These are phyloP conservation scores for Diaporthe citri DNA, from an alignment of 2,329 filamentous ascomycete genomes.

Conservation along the genomic window DNA sequence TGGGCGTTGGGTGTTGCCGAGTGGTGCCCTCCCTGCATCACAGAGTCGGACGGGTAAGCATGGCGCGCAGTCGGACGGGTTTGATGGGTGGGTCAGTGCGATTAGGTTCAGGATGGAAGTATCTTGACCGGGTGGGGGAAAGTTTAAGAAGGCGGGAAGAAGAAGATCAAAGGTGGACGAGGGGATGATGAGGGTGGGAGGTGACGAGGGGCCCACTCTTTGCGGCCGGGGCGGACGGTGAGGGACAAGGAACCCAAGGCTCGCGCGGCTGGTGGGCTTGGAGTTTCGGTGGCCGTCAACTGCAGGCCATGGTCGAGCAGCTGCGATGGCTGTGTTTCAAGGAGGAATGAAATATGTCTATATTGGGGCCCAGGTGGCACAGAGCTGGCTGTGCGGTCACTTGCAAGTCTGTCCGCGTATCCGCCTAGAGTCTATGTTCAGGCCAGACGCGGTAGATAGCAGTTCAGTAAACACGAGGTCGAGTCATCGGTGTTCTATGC, in stretches of 20 bases:
- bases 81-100: background rate
- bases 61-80: background rate
- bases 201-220: constrained; percentile 27
- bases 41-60: constrained; percentile 3
- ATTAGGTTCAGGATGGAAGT: constrained; percentile 4
- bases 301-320: background rate
- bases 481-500: background rate
- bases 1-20: constrained; percentile 11
- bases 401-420: background rate
- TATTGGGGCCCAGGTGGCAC: constrained; percentile 4
- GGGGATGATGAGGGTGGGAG: background rate
- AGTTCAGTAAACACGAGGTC: background rate
- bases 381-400: background rate
- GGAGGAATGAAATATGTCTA: constrained; percentile 5
- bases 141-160: background rate
- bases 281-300: background rate
- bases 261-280: constrained; percentile 4
- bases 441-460: background rate
- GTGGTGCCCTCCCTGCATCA: constrained; percentile 12
- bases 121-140: background rate
- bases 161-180: background rate
- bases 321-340: constrained; percentile 19
- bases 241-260: constrained; percentile 5
- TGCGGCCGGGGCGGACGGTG: constrained; percentile 8
- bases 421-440: background rate